Evolutionary conservation across 768 basidiomycete species (phyloP).

Genomic region (Boletellus sp.): DNA sequence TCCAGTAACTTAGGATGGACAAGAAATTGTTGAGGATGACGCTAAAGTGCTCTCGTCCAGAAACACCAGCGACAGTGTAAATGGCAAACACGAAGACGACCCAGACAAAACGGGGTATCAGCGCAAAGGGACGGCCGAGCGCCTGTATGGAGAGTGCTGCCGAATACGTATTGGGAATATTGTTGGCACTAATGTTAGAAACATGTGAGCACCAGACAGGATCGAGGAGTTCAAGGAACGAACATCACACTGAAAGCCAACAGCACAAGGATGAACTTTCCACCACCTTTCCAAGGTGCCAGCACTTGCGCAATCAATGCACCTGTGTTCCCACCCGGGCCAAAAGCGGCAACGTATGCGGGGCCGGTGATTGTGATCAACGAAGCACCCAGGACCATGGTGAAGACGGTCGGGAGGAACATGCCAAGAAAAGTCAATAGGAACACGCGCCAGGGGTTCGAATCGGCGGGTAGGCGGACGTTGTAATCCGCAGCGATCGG

Average conservation of each 20-base stretch:
- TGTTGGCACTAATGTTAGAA: conserved; percentile 29
- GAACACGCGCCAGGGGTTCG: conserved; percentile 42
- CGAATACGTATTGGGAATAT: conserved; percentile 46
- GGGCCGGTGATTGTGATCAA: conserved; percentile 42
- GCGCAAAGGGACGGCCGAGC: conserved; percentile 40
- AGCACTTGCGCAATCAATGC: conserved; percentile 43
- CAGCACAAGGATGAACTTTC: conserved; percentile 41
- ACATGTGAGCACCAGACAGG: background rate
- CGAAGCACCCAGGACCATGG: conserved; percentile 33
- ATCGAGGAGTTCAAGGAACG: conserved; percentile 9
- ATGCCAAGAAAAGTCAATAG: conserved; percentile 48
- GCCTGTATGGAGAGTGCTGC: conserved; percentile 45
- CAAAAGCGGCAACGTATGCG: conserved; percentile 39
- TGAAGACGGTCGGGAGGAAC: conserved; percentile 45
- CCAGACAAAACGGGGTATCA: conserved; percentile 46
- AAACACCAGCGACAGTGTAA: conserved; percentile 40
- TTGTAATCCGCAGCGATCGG: conserved; percentile 55
- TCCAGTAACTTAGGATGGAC: conserved; percentile 44
- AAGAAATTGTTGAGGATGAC: conserved; percentile 42
- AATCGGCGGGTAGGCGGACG: conserved; percentile 44
- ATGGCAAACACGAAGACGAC: conserved; percentile 37
- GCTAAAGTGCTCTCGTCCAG: conserved; percentile 44
- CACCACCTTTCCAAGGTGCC: conserved; percentile 42
- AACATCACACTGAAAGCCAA: conserved; percentile 42
- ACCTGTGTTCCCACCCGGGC: conserved; percentile 38